A percentile compares a stretch with the other conserved stretches of the same genome.
These are phyloP conservation scores for Dactylella cylindrospora DNA, from an alignment of 2,329 filamentous ascomycete species.

Conservation along the genomic window DNA sequence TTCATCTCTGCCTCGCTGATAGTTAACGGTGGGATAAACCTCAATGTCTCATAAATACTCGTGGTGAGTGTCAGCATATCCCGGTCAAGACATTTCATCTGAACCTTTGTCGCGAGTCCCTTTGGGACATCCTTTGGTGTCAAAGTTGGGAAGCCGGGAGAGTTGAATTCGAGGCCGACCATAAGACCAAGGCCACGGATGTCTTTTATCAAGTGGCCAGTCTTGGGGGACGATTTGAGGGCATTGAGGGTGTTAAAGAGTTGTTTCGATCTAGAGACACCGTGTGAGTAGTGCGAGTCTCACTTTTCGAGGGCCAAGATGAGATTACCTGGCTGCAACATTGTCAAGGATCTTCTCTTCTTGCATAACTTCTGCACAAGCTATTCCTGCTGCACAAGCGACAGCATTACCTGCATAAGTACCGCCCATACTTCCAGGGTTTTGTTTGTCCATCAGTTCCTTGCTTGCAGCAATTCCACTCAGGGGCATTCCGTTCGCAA, in stretches of 20 bases:
- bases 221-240: conserved; percentile 47
- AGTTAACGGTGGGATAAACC: conserved; percentile 53
- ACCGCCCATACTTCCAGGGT: conserved; percentile 52
- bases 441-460: conserved; percentile 52
- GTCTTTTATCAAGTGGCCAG: conserved; percentile 51
- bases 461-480: conserved; percentile 50
- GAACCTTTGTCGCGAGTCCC: conserved; percentile 52
- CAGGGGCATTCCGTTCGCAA: conserved; percentile 49
- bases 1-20: conserved; percentile 53
- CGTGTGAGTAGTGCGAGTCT: background rate
- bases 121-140: conserved; percentile 46
- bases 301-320: conserved; percentile 29
- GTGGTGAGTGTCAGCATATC: conserved; percentile 53
- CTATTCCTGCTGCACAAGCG: conserved; percentile 52
- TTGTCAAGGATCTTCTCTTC: conserved; percentile 52
- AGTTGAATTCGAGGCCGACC: conserved; percentile 52
- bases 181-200: conserved; percentile 53
- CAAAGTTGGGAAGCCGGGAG: conserved; percentile 41
- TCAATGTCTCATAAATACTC: conserved; percentile 53
- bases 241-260: conserved; percentile 47
- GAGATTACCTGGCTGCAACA: conserved; percentile 50
- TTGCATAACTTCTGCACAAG: conserved; percentile 51
- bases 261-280: conserved; percentile 31
- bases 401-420: conserved; percentile 53
- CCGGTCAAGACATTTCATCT: conserved; percentile 53